Evolutionary conservation across 176 grass and related monocot species (phyloP), one percentile per base, ranked within the genome.

Genomic region (Hyparrhenia diplandra): DNA sequence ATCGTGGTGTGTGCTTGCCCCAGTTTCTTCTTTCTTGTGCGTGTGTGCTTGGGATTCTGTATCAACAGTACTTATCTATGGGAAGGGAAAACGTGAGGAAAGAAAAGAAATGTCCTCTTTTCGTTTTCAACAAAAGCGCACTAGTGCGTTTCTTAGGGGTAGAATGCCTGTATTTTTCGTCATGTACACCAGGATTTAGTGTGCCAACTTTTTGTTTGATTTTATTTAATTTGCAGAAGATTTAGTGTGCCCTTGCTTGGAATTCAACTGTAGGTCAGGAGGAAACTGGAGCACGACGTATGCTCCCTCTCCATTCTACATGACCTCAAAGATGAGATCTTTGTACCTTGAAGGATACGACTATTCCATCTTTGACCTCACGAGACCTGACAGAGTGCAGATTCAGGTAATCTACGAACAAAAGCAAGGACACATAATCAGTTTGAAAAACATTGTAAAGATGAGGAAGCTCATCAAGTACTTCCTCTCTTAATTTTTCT

Each of bases 211-310:
- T 54, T 24, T 70, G 34, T 77, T 79, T n/a, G n/a, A n/a, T n/a
- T n/a, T n/a, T n/a, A n/a, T n/a, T 16, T 72, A 47, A 54, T 57
- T 57, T 67, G 58, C 49, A 77, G 21, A 73, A 47, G 35, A 5
- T 51, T 64, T 24, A 75, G 8, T 68, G 24, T 69, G 47, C 30
- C 59, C 27, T 74, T 80, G 67, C 29, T 73, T 60, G 61, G n/a
- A 29, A 69, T 80, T 80, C 6, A n/a, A n/a, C n/a, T 88, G 45
- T 57, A 97, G 94, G 69, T 94, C 94, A 31, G 94, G 88, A 49
- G 94, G 94, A 73, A 91, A 97, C 43, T 97, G 94, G 92, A 92
- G 92, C 29, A 97, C 90, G 37, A 97, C 94, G 27, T 97, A 97
- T 57, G 91, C 91, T 13, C 94, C n/a, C 2, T 97, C 94, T 54